Percentiles rank a stretch among this genome's conserved stretches.
Conservation (phyloP, 768 basidiomycete species). For the Sutorius australiensis region DNA sequence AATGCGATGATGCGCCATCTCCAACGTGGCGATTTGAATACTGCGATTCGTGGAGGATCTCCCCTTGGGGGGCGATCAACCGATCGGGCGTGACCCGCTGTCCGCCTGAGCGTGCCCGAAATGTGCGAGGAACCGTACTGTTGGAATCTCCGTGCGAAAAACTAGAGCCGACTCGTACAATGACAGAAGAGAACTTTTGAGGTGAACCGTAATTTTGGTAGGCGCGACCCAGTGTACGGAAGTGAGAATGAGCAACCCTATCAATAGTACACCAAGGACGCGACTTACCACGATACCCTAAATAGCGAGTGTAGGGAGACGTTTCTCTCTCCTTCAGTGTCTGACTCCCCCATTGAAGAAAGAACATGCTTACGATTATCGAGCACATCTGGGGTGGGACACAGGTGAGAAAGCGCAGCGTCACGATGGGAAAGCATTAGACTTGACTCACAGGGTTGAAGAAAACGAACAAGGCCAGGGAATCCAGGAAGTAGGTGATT, state of each 20-base stretch:
- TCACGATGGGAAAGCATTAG: neutral
- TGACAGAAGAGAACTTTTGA: conserved; percentile 3
- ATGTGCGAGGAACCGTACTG: neutral
- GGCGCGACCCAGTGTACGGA: neutral
- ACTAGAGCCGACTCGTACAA: conserved; percentile 24
- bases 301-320: neutral
- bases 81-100: neutral
- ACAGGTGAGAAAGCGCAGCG: neutral
- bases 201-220: neutral
- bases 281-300: neutral
- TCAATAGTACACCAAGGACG: neutral
- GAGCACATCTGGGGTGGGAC: neutral
- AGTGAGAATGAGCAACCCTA: neutral
- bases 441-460: neutral
- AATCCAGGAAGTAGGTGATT: neutral
- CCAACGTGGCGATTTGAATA: neutral
- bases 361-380: neutral
- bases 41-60: neutral
- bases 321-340: neutral
- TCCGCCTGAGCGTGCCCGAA: neutral
- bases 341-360: neutral
- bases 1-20: neutral
- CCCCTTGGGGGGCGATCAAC: neutral
- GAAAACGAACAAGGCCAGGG: neutral
- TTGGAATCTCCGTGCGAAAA: conserved; percentile 17